Conservation (phyloP, 768 basidiomycete genomes). For the Phlegmacium glaucopus region DNA sequence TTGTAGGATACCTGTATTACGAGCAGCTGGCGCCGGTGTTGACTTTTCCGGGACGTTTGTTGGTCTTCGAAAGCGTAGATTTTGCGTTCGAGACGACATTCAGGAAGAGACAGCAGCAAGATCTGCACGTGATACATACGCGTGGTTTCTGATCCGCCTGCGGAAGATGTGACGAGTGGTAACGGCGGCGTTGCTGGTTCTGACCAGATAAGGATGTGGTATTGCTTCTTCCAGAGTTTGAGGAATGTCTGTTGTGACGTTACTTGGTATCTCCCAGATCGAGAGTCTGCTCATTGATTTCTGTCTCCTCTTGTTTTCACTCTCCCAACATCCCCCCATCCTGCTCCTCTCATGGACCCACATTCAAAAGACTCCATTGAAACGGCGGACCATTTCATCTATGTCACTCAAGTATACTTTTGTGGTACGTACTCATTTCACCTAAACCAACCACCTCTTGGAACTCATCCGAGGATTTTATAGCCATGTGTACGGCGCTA, state of each 20-base stretch:
- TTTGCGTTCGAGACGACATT: conserved; percentile 38
- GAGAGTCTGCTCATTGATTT: conserved; percentile 21
- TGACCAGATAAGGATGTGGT: conserved; percentile 28
- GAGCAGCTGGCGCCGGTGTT: conserved; percentile 21
- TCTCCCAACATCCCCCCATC: conserved; percentile 29
- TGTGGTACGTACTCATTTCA: conserved; percentile 58
- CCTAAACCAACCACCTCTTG: conserved; percentile 16
- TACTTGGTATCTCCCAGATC: conserved; percentile 21
- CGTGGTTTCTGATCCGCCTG: neutral
- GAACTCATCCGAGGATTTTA: conserved; percentile 28
- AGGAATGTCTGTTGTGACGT: conserved; percentile 45
- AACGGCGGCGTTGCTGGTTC: conserved; percentile 21
- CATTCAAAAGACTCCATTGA: conserved; percentile 38
- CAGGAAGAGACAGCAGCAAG: conserved; percentile 1
- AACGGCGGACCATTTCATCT: conserved; percentile 74
- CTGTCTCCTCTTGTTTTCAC: conserved; percentile 35
- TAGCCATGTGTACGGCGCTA: conserved; percentile 66
- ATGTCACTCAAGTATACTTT: conserved; percentile 80
- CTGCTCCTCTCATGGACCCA: conserved; percentile 25
- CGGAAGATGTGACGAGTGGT: conserved; percentile 4
- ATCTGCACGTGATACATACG: neutral
- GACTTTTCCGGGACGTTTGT: conserved; percentile 22
- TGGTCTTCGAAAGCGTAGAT: conserved; percentile 49
- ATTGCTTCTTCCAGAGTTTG: conserved; percentile 45
- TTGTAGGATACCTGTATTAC: conserved; percentile 72